Evolutionary conservation across 345 rosid genomes (phyloP), one percentile per base, ranked within the genome.

Genomic region (Corchorus capsularis): DNA sequence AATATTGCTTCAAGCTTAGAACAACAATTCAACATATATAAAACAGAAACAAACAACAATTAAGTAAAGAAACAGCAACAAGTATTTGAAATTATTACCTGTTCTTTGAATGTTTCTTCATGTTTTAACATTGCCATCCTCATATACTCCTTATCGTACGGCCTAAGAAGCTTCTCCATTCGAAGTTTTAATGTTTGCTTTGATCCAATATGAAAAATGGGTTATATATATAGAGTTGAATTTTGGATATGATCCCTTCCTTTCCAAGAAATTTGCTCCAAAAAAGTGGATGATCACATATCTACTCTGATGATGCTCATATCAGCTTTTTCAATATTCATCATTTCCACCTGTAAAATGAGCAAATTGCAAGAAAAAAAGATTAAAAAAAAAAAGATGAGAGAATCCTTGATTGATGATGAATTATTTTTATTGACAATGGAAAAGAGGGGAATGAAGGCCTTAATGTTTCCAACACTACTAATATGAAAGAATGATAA

Each of bases 71-170:
- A 19, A 20, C 53, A 35, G 19, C 14, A 27, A 35, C 16, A 34
- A 35, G 1, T 8, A 9, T 74, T 4, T 14, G 57, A 49, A 47
- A 66, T 34, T 27, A 27, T 6, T 75, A 92, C 99, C 99, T 96
- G 99, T 75, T 92, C 85, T 86, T 86, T 96, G 88, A 96, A 96
- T 52, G 97, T 96, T 88, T 96, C 89, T 86, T 96, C 99, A 73
- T 96, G 99, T 82, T 91, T 91, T 57, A 96, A 81, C 87, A 96
- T 96, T 79, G 94, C 97, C 94, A 87, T 80, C 86, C 86, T 93
- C 99, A 96, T 91, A 88, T 62, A 83, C 75, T 93, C 96, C 87
- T 87, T 91, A 59, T 92, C 96, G 79, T 87, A 87, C 55, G 93
- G 89, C 78, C 86, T 78, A 46, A 89, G 84, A 73, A 86, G 79